A percentile compares a stretch with the other conserved stretches of the same genome.
phyloP scores from a whole-genome alignment of 78 protist genomes.

The Dictyostelium intermedium region DNA sequence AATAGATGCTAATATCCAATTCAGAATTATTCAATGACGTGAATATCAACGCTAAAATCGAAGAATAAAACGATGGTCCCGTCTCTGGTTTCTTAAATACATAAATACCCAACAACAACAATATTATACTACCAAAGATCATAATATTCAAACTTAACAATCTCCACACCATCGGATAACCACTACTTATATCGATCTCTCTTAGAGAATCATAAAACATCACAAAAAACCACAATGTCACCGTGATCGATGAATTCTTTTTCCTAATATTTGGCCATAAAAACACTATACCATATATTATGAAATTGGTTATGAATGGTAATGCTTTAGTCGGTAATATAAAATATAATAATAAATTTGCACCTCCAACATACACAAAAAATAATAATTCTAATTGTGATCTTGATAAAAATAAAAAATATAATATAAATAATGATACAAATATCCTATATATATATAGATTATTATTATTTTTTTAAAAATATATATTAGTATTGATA shows the following conservation, averaged over 20 bases:
- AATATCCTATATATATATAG: conserved; percentile 41
- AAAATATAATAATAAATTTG: conserved; percentile 54
- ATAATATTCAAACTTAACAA: conserved; percentile 36
- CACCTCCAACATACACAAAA: conserved; percentile 11
- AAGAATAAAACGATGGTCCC: conserved; percentile 35
- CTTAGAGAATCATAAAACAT: conserved; percentile 27
- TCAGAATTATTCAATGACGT: conserved; percentile 21
- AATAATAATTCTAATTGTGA: conserved; percentile 32
- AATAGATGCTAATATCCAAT: conserved; percentile 14
- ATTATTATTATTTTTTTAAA: too few relatives aligned
- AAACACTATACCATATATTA: conserved; percentile 52
- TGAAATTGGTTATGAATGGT: conserved; percentile 40
- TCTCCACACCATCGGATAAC: conserved; percentile 21
- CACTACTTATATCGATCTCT: conserved; percentile 22
- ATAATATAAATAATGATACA: conserved; percentile 57
- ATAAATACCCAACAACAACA: conserved; percentile 45
- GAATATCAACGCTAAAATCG: background rate
- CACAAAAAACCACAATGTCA: conserved; percentile 55
- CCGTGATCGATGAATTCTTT: conserved; percentile 48
- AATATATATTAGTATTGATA: too few relatives aligned
- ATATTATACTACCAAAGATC: conserved; percentile 57
- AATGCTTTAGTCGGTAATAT: conserved; percentile 35
- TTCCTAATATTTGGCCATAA: conserved; percentile 68
- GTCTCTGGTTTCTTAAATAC: conserved; percentile 70
- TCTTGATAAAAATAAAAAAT: conserved; percentile 32